Conservation (phyloP, 2,329 filamentous ascomycete species). For the Stachybotrys echinatus region DNA sequence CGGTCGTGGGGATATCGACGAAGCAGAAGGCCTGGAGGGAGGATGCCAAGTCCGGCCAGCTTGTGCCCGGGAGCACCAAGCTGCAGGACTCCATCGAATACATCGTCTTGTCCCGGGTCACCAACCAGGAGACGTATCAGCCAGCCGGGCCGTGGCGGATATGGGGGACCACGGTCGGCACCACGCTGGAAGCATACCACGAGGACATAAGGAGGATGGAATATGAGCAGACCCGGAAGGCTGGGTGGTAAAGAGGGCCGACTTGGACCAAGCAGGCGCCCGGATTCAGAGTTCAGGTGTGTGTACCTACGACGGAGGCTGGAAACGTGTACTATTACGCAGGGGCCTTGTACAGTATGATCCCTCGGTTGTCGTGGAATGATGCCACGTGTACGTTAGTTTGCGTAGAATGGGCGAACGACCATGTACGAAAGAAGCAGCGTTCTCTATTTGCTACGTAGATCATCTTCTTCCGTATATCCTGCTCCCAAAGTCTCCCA, state of each 20-base stretch:
- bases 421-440: neutral
- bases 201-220: conserved; percentile 27
- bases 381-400: neutral
- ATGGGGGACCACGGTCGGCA: conserved; percentile 54
- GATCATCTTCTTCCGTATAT: too few species aligned
- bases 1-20: conserved; percentile 54
- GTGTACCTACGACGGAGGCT: neutral
- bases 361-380: neutral
- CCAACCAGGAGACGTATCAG: conserved; percentile 40
- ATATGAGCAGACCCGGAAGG: conserved; percentile 20
- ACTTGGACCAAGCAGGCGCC: neutral
- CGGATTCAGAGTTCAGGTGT: neutral
- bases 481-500: too few species aligned
- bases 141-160: conserved; percentile 51
- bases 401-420: neutral
- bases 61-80: conserved; percentile 41
- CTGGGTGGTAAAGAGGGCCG: conserved; percentile 11
- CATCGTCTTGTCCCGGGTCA: conserved; percentile 50
- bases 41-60: conserved; percentile 26
- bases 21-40: conserved; percentile 47
- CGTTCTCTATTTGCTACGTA: neutral
- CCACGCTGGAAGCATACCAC: conserved; percentile 36
- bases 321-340: conserved; percentile 1
- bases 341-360: conserved; percentile 2
- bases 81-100: conserved; percentile 57